Evolutionary conservation across 371 early-diverging fungal species (phyloP).

Genomic region (Mortierella sp.): DNA sequence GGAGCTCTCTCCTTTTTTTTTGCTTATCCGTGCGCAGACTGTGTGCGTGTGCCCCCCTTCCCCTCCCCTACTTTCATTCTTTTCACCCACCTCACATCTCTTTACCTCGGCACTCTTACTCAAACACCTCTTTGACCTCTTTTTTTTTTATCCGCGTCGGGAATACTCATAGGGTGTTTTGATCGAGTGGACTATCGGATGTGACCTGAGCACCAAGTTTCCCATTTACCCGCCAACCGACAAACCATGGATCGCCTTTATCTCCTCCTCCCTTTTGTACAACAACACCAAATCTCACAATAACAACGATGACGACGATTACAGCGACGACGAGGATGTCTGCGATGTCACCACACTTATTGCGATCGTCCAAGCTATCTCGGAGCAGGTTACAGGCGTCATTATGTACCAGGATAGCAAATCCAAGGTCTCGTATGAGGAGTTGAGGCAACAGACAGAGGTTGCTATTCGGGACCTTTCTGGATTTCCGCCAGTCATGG

Average conservation of each 20-base stretch:
- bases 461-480: constrained; percentile 25
- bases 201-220: constrained; percentile 31
- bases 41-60: not conserved
- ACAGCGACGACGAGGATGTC: not conserved
- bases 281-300: not conserved
- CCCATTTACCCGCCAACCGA: constrained; percentile 44
- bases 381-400: constrained; percentile 31
- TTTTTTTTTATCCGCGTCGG: not conserved
- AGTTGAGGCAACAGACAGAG: constrained; percentile 32
- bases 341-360: constrained; percentile 36
- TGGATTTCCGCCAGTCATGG: not conserved
- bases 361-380: constrained; percentile 43
- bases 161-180: constrained; percentile 31
- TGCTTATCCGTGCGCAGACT: not conserved
- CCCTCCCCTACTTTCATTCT: not conserved
- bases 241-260: constrained; percentile 53
- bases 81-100: too few relatives aligned
- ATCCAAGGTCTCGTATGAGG: constrained; percentile 14
- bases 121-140: too few relatives aligned
- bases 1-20: not conserved
- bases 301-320: not conserved
- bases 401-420: constrained; percentile 42
- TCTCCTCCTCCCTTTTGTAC: constrained; percentile 35
- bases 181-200: constrained; percentile 47
- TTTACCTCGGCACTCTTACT: not conserved